These are phyloP conservation scores for Trypanosoma theileri DNA, from an alignment of 208 protist genomes.

Conservation along the genomic window DNA sequence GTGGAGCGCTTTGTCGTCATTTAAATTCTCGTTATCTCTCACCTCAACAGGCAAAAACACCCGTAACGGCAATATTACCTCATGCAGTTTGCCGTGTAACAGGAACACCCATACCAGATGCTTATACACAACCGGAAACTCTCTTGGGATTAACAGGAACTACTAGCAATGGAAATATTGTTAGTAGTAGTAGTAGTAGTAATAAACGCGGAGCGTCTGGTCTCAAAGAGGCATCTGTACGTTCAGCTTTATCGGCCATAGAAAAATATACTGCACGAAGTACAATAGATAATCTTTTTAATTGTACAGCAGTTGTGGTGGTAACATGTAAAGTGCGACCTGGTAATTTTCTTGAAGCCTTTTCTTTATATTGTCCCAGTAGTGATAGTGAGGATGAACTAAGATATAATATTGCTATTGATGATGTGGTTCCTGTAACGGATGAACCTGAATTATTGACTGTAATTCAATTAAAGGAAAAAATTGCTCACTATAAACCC, in stretches of 20 bases:
- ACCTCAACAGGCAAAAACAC: conserved; percentile 46
- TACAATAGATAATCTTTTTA: conserved; percentile 60
- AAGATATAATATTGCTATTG: conserved; percentile 72
- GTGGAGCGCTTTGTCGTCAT: conserved; percentile 80
- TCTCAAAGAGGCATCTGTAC: conserved; percentile 36
- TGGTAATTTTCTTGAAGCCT: conserved; percentile 73
- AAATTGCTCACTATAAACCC: conserved; percentile 69
- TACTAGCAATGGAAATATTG: conserved; percentile 1
- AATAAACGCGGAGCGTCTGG: background rate
- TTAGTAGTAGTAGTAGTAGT: conserved; percentile 2
- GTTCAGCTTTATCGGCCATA: conserved; percentile 40
- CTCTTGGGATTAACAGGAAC: conserved; percentile 36
- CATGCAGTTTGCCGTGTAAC: conserved; percentile 76
- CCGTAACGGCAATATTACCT: conserved; percentile 74
- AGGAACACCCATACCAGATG: conserved; percentile 54
- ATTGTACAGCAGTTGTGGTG: conserved; percentile 77
- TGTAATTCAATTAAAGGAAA: conserved; percentile 73
- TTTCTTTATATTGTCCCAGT: conserved; percentile 80
- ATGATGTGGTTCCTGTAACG: conserved; percentile 77
- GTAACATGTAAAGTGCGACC: conserved; percentile 58
- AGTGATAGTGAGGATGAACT: conserved; percentile 42
- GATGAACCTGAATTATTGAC: conserved; percentile 70
- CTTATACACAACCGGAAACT: conserved; percentile 54
- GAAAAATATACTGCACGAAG: conserved; percentile 39
- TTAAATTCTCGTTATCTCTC: conserved; percentile 72